Evolutionary conservation across 331 rosid species (phyloP).

Genomic region (Malus hybrid): DNA sequence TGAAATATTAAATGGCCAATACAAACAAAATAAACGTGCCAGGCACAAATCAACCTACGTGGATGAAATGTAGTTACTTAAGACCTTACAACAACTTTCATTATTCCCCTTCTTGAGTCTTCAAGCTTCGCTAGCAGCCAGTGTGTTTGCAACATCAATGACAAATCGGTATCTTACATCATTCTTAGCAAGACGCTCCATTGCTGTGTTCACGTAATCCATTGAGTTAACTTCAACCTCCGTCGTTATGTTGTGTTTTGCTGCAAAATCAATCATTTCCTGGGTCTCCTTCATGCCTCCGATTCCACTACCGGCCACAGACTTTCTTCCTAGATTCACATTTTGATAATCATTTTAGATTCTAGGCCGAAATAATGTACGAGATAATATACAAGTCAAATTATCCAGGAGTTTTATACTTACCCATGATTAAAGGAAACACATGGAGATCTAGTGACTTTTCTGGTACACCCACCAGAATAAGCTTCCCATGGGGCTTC

Average conservation of each 20-base stretch:
- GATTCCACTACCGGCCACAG: slow-evolving; percentile 28
- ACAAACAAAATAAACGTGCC: background rate
- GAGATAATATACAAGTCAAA: background rate
- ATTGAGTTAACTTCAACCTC: slow-evolving; percentile 40
- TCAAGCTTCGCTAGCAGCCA: background rate
- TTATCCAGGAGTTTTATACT: background rate
- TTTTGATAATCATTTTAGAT: background rate
- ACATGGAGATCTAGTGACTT: slow-evolving; percentile 3
- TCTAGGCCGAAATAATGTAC: background rate
- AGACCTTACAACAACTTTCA: background rate
- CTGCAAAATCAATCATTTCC: slow-evolving; percentile 18
- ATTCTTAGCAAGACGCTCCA: slow-evolving; percentile 19
- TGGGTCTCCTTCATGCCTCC: slow-evolving; percentile 33
- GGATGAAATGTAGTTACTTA: background rate
- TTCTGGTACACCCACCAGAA: slow-evolving; percentile 1
- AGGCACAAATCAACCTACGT: background rate
- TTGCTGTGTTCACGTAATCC: slow-evolving; percentile 31
- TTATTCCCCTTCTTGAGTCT: background rate
- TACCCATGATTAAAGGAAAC: slow-evolving; percentile 3
- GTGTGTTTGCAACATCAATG: slow-evolving; percentile 15
- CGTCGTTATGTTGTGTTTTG: slow-evolving; percentile 27
- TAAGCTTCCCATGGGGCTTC: slow-evolving; percentile 12
- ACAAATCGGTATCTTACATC: slow-evolving; percentile 29
- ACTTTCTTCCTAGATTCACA: slow-evolving; percentile 34
- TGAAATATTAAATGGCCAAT: background rate